Conservation (phyloP, 495 filamentous ascomycete genomes). For the Lepidopterella palustris region DNA sequence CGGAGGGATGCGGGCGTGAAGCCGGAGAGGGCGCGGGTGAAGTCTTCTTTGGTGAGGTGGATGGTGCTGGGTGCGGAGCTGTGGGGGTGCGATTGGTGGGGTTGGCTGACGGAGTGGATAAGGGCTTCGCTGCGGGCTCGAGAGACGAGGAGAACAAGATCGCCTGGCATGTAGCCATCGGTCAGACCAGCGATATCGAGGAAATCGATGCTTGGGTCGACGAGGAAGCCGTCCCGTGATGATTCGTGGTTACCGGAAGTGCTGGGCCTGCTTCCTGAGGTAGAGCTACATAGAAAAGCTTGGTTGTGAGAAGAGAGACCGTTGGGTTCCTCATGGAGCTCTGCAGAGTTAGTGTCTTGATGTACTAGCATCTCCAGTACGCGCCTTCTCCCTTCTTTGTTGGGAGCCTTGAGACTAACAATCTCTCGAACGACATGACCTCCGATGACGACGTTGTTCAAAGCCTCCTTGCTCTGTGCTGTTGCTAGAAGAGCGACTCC, state of each 20-base stretch:
- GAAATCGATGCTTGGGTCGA: conserved; percentile 75
- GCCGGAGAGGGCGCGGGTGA: conserved; percentile 73
- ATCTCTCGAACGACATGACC: conserved; percentile 39
- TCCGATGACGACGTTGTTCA: conserved; percentile 38
- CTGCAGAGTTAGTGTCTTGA: conserved; percentile 32
- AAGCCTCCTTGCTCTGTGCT: conserved; percentile 77
- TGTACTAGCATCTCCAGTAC: conserved; percentile 67
- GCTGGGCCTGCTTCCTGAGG: conserved; percentile 42
- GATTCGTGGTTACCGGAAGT: conserved; percentile 36
- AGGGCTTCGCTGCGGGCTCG: conserved; percentile 87
- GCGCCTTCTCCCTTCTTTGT: conserved; percentile 80
- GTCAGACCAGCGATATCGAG: conserved; percentile 88
- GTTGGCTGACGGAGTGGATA: conserved; percentile 57
- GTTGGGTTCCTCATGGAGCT: conserved; percentile 39
- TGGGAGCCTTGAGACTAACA: conserved; percentile 76
- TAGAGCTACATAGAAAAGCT: conserved; percentile 32
- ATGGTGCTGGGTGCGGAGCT: conserved; percentile 40
- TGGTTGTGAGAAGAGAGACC: conserved; percentile 14
- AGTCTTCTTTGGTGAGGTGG: conserved; percentile 62
- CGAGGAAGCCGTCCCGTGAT: conserved; percentile 48
- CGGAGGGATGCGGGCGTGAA: conserved; percentile 92
- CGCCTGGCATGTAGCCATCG: conserved; percentile 96
- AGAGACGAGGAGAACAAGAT: conserved; percentile 76
- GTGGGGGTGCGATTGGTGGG: conserved; percentile 29
- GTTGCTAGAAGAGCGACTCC: conserved; percentile 85